Base-by-base conservation (phyloP, 2,329 filamentous ascomycete genomes). In the Zalaria obscura region DNA sequence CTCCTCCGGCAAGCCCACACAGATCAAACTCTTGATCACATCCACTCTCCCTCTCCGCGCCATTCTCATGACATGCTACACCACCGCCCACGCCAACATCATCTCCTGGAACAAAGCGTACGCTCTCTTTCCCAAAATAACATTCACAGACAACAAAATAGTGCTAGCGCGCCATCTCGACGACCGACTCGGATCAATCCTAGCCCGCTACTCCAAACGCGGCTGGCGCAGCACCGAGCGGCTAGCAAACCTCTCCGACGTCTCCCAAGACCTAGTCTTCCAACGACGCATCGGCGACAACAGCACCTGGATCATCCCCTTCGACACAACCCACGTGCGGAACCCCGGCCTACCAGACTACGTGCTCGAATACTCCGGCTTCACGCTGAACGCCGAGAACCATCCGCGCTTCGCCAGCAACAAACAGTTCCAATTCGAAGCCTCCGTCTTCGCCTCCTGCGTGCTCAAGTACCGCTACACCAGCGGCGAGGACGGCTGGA, bases 41-140 rank as follows among this genome's bases (percentile, higher is more conserved):
- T 28, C 26, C 4, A 40, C 41, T n/a, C 5, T 27, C 26, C 41
- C 41, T 4, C 25, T 43, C 25, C 36, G 39, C 28, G 40, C 39
- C 6, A 39, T 45, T 4, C 32, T 45, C 35, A 39, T 28, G 8
- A 36, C 38, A 6, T 38, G 39, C 26, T 41, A 39, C 6, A 38
- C 43, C 3, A 41, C 43, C 5, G 43, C 43, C 10, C 43, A 39
- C 7, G 43, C 36, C 32, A 45, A 45, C 27, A 18, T 42, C 27
- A 39, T 45, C n/a, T 33, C 36, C 2, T 45, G 43, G 43, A 42
- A 45, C 37, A 41, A 39, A 38, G 43, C 39, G 5, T 45, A 45
- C 27, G 35, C 35, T 25, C 34, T 45, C n/a, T 45, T 45, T 25
- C 43, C 43, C 2, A 35, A 39, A 4, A n/a, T 45, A 5, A 45